Evolutionary conservation across 192 early-diverging fungal species (phyloP), one percentile per base, ranked within the genome.

Genomic region (Coemansia asiatica): DNA sequence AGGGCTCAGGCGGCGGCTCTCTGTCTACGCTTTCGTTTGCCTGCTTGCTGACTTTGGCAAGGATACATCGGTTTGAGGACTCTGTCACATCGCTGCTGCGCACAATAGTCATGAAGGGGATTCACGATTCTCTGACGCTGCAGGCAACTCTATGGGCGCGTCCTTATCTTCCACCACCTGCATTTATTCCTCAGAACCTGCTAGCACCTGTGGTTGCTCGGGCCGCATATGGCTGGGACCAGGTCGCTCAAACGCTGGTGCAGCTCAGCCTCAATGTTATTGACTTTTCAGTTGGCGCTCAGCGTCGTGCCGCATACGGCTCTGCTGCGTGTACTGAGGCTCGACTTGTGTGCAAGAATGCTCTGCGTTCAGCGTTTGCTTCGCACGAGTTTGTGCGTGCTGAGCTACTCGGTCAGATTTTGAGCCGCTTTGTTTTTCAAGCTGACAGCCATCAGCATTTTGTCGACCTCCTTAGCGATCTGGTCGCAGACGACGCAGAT

Each of bases 401-500:
- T 18, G 89, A 91, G 66, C 79, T 92, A n/a, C 62, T 92, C 10
- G 87, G 86, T 8, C 87, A 90, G 72, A 87, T 92, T 60, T 50
- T 74, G 21, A 51, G 19, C 36, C 76, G 71, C 33, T 67, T 67
- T 13, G 61, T 66, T 49, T 66, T 75, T 31, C 69, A 72, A 38
- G 55, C 63, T 26, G 72, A 75, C 31, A 44, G 49, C 47, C 59
- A 63, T 21, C 26, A 49, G 53, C 49, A 33, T 6, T 63, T 75
- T 46, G 27, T 75, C 22, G 69, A 21, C 0, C 60, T 83, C 27
- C 55, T 83, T 8, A 36, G 55, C 12, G 56, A 48, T 21, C 40
- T 83, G 55, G 67, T 65, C 12, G 59, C 60, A 0, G 72, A 72
- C 33, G 69, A 78, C 40, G 19, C 62, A 0, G 81, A 78, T 6